phyloP scores from a whole-genome alignment of 2,329 filamentous ascomycete genomes.

The Xylariales sp. region DNA sequence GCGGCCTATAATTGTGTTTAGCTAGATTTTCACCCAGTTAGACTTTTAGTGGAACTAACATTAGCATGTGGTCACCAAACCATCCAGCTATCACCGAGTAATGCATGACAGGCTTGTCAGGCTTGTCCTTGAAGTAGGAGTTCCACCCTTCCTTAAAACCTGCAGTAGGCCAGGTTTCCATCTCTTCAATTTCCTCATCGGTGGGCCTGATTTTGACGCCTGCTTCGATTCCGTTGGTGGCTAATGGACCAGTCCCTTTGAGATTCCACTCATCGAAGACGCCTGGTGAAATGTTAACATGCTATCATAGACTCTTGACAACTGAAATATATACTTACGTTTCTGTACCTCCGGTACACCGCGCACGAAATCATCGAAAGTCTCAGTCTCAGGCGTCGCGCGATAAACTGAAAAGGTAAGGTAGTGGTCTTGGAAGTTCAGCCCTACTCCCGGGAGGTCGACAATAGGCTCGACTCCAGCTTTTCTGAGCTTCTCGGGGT shows the following conservation, averaged over 20 bases:
- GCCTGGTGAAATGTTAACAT: slow-evolving; percentile 25
- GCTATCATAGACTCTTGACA: no score
- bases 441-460: slow-evolving; percentile 67
- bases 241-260: slow-evolving; percentile 72
- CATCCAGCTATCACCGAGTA: slow-evolving; percentile 71
- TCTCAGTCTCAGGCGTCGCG: slow-evolving; percentile 71
- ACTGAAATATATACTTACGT: slow-evolving; percentile 26
- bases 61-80: slow-evolving; percentile 58
- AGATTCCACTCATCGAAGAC: slow-evolving; percentile 75
- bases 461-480: slow-evolving; percentile 66
- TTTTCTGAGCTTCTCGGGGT: slow-evolving; percentile 65
- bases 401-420: slow-evolving; percentile 67
- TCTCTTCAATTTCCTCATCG: slow-evolving; percentile 60
- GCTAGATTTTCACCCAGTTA: slow-evolving; percentile 6
- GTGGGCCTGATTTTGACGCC: slow-evolving; percentile 75
- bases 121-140: slow-evolving; percentile 79
- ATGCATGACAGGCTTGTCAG: slow-evolving; percentile 84
- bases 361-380: slow-evolving; percentile 75
- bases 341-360: slow-evolving; percentile 71
- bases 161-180: slow-evolving; percentile 69
- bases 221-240: slow-evolving; percentile 76
- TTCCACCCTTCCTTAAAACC: slow-evolving; percentile 75
- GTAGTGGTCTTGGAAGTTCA: slow-evolving; percentile 76
- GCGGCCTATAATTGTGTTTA: slow-evolving; percentile 57
- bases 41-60: slow-evolving; percentile 28